Evolutionary conservation across 352 stramenopile genomes (phyloP).

Genomic region (Phytophthora cactorum): DNA sequence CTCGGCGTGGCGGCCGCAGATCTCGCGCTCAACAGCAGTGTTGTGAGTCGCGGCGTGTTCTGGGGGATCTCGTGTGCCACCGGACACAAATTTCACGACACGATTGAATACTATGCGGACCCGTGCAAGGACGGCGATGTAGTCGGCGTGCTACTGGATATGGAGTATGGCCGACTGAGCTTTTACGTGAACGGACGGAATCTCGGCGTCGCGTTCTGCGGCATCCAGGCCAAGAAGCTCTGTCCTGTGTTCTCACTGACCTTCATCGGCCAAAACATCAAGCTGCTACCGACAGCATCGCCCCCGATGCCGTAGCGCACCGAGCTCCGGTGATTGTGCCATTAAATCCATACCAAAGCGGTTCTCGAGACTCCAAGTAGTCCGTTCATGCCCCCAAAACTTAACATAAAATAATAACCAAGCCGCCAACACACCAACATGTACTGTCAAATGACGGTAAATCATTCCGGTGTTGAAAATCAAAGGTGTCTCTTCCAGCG

Average conservation of each 20-base stretch:
- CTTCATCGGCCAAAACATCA: constrained; percentile 69
- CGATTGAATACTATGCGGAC: constrained; percentile 76
- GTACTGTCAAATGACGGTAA: background rate
- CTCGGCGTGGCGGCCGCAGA: constrained; percentile 64
- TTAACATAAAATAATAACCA: constrained; percentile 28
- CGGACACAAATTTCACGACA: constrained; percentile 80
- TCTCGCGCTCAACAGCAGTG: constrained; percentile 60
- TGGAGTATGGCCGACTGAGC: constrained; percentile 71
- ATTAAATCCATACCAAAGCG: constrained; percentile 16
- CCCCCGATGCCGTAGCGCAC: constrained; percentile 49
- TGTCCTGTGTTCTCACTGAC: constrained; percentile 77
- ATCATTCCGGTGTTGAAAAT: constrained; percentile 21
- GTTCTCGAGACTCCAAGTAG: constrained; percentile 9
- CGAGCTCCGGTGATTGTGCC: constrained; percentile 7
- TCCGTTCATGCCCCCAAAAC: constrained; percentile 15
- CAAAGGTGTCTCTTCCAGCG: background rate
- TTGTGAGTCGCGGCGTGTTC: constrained; percentile 68
- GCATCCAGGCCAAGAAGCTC: constrained; percentile 66
- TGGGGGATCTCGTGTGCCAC: constrained; percentile 79
- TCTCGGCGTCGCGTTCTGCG: constrained; percentile 75
- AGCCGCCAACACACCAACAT: background rate
- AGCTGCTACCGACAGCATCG: constrained; percentile 59
- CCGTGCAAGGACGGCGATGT: constrained; percentile 80
- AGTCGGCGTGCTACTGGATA: constrained; percentile 77
- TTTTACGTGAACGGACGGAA: constrained; percentile 84